These are phyloP conservation scores for Craterostigma plantagineum DNA, from an alignment of 257 asterid species.

Conservation along the genomic window DNA sequence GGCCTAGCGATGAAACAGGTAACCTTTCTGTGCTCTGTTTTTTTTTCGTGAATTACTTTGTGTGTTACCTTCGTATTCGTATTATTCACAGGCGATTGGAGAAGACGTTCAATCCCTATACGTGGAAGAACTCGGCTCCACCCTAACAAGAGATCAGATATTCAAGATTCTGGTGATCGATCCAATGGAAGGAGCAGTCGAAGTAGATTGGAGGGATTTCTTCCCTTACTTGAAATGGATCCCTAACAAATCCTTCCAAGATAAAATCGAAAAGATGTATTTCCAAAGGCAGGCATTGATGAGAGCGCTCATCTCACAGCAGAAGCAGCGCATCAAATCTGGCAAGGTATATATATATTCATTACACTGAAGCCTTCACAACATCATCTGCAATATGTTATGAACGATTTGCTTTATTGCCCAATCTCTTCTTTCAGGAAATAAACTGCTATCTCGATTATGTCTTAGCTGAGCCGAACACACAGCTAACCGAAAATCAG, in stretches of 20 bases:
- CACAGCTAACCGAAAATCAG: constrained; percentile 47
- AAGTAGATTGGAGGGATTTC: constrained; percentile 96
- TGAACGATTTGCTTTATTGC: too few relatives aligned
- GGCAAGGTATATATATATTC: constrained; percentile 41
- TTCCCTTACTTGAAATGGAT: constrained; percentile 75
- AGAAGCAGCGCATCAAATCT: constrained; percentile 36
- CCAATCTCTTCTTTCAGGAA: constrained; percentile 28
- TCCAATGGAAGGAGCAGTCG: constrained; percentile 77
- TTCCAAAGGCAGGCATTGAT: constrained; percentile 35
- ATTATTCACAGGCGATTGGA: constrained; percentile 38
- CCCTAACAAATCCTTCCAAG: constrained; percentile 51
- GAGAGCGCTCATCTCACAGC: constrained; percentile 44
- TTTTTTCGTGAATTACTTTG: too few relatives aligned
- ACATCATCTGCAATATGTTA: neutral
- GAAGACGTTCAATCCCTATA: constrained; percentile 38
- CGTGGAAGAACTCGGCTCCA: constrained; percentile 42
- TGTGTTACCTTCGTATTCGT: too few relatives aligned
- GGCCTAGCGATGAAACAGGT: neutral
- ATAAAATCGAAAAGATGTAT: constrained; percentile 26
- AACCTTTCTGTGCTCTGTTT: too few relatives aligned
- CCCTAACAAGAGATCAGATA: constrained; percentile 31
- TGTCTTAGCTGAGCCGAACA: constrained; percentile 36
- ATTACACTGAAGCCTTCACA: neutral
- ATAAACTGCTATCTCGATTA: constrained; percentile 45
- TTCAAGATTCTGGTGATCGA: constrained; percentile 45